Evolutionary conservation across 2,329 filamentous ascomycete species (phyloP), one percentile per base, ranked within the genome.

Genomic region (Colletotrichum musae): DNA sequence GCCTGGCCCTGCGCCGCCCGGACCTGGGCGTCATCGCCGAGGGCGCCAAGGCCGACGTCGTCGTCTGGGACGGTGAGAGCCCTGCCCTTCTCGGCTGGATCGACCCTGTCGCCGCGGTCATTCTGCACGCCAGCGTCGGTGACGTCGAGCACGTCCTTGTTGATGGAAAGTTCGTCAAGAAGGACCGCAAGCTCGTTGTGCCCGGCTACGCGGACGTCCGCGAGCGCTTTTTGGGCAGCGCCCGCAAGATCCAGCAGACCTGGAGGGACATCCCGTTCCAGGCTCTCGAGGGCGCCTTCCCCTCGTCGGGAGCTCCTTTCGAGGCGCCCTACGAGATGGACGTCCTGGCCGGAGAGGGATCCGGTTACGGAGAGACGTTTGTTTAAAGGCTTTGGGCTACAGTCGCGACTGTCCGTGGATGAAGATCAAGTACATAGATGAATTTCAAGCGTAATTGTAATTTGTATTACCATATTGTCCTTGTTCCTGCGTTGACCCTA

Each of bases 41-140:
- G 1, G 86, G 86, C 5, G 86, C 86, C 13, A 87, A 87, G 74
- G 87, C 86, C 0, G 87, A 89, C 71, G 58, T 89, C 1, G 79
- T 88, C 0, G 79, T 89, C 0, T 89, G 85, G 78, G 80, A 88
- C 66, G 85, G 84, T 0, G 77, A 80, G 1, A 80, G 82, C 0
- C 86, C 87, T 0, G 78, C 79, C 1, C 77, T 89, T 73, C 77
- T 89, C 0, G 87, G 87, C 3, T 89, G 86, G 86, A 77, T 71
- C 6, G 87, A 89, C 64, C 86, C 87, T 0, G 80, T 90, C 4
- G 87, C 87, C 0, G 88, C 88, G 0, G 78, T 90, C 1, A 83
- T 90, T 28, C 76, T 90, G 43, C 87, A 89, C 67, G 82, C 86
- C 1, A 85, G 81, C 61, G 82, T 87, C 4, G 86, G 84, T 0